These are phyloP conservation scores for Physcomitrium patens DNA, from an alignment of 225 moss, liverwort and hornwort genomes.

Conservation along the genomic window DNA sequence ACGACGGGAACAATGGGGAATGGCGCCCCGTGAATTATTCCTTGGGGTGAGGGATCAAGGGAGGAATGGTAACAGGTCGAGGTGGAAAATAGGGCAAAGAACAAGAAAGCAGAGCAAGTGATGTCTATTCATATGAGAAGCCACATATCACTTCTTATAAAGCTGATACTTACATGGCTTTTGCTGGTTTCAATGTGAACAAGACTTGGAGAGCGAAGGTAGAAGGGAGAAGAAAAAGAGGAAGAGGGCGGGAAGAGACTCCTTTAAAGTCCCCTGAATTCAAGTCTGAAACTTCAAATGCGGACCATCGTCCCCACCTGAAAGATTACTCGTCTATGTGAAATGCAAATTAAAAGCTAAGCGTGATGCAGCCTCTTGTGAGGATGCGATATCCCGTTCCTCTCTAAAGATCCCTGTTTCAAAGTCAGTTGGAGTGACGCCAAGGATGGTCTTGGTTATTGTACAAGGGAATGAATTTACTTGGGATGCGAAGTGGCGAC, in stretches of 20 bases:
- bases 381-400: slow-evolving; percentile 17
- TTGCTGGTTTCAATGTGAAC: background rate
- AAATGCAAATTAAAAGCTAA: slow-evolving; percentile 49
- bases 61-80: slow-evolving; percentile 21
- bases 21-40: background rate
- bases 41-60: background rate
- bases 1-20: background rate
- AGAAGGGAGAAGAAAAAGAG: slow-evolving; percentile 13
- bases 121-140: background rate
- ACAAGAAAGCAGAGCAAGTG: background rate
- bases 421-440: slow-evolving; percentile 20
- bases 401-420: background rate
- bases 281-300: background rate
- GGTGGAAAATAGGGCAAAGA: slow-evolving; percentile 32
- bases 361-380: slow-evolving; percentile 13
- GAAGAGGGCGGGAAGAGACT: background rate
- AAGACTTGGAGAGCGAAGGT: slow-evolving; percentile 6
- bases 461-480: slow-evolving; percentile 59
- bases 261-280: background rate
- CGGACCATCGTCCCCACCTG: slow-evolving; percentile 20
- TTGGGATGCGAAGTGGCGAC: slow-evolving; percentile 76
- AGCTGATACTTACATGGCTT: background rate
- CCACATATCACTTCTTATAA: background rate
- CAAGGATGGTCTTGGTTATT: slow-evolving; percentile 53
- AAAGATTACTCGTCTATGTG: slow-evolving; percentile 24